phyloP scores from a whole-genome alignment of 805 yeast species.

The Candida dajiaensis region DNA sequence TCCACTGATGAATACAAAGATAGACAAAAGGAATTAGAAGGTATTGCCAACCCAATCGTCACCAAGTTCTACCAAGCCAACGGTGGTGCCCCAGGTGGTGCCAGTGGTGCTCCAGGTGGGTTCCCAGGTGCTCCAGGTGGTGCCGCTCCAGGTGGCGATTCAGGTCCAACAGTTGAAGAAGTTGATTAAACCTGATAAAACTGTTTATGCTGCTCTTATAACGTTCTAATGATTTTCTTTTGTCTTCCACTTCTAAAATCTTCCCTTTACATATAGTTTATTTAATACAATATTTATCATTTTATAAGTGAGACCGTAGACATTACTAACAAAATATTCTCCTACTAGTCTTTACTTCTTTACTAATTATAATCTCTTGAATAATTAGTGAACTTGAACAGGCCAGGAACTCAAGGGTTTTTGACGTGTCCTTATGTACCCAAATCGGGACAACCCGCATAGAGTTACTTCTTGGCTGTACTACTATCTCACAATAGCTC shows the following conservation, averaged over 20 bases:
- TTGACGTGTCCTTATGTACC: no score
- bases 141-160: conserved; percentile 48
- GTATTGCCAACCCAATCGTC: conserved; percentile 94
- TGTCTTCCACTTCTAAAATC: no score
- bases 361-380: no score
- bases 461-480: no score
- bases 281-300: no score
- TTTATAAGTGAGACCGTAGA: no score
- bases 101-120: conserved; percentile 63
- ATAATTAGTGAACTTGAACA: no score
- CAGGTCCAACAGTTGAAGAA: conserved; percentile 75
- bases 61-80: conserved; percentile 88
- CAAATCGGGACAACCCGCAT: no score
- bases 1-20: conserved; percentile 88
- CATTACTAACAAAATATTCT: no score
- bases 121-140: conserved; percentile 55
- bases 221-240: not conserved
- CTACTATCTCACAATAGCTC: no score
- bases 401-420: no score
- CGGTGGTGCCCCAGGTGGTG: conserved; percentile 79
- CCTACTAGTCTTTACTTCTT: no score
- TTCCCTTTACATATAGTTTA: not conserved
- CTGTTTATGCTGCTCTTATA: not conserved
- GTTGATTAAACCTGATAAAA: conserved; percentile 45
- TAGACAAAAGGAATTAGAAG: conserved; percentile 95